phyloP scores from a whole-genome alignment of 2,329 filamentous ascomycete species.

The Paramyrothecium roridum region DNA sequence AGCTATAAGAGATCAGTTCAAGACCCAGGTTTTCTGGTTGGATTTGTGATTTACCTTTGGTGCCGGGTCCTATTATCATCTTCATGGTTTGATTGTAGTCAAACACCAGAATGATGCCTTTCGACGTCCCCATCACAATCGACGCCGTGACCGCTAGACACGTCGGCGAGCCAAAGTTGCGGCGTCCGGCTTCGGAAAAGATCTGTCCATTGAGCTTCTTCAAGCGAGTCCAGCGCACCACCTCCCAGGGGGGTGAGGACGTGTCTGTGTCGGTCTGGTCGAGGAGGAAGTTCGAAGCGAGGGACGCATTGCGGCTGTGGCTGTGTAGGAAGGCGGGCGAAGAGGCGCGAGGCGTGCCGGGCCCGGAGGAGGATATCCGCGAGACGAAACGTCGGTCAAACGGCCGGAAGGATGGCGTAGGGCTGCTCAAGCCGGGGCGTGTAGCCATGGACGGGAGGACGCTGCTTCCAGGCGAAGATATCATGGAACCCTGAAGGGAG shows the following conservation, averaged over 20 bases:
- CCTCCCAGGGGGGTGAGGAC: conserved; percentile 86
- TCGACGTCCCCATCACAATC: conserved; percentile 89
- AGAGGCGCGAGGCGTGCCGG: conserved; percentile 61
- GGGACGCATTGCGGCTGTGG: conserved; percentile 78
- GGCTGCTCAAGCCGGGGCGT: conserved; percentile 62
- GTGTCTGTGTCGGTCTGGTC: conserved; percentile 66
- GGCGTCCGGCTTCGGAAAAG: conserved; percentile 88
- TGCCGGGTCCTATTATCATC: conserved; percentile 88
- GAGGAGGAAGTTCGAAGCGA: conserved; percentile 65
- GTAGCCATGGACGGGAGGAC: conserved; percentile 67
- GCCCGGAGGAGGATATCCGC: conserved; percentile 60
- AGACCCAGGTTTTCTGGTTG: not conserved
- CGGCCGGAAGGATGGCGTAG: conserved; percentile 81
- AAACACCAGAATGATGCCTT: conserved; percentile 91
- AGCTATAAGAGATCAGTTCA: conserved; percentile 50
- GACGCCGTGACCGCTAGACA: conserved; percentile 84
- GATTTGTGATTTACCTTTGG: conserved; percentile 62
- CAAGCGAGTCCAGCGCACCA: conserved; percentile 92
- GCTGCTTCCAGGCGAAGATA: conserved; percentile 71
- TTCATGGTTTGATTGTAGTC: conserved; percentile 97
- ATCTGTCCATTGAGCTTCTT: conserved; percentile 85
- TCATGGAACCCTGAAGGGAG: conserved; percentile 50
- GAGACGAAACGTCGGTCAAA: conserved; percentile 96
- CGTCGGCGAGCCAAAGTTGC: conserved; percentile 89
- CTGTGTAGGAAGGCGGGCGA: conserved; percentile 76